These are phyloP conservation scores for Willaertia magna DNA, from an alignment of 208 protist genomes.

Conservation along the genomic window DNA sequence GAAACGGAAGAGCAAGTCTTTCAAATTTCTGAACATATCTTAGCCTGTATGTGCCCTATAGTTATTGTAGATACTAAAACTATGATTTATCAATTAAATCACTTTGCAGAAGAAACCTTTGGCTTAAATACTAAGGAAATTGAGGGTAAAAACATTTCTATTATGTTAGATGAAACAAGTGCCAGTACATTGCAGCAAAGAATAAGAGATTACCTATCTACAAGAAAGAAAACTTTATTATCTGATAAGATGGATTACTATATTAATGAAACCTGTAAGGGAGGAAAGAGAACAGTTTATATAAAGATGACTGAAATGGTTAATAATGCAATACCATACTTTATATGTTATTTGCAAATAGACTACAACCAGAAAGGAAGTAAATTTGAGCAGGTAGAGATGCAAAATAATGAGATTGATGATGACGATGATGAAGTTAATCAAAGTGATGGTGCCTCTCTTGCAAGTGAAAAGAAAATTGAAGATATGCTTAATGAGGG, in stretches of 20 bases:
- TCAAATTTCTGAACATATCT: neutral
- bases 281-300: no score
- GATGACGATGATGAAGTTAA: neutral
- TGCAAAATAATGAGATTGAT: neutral
- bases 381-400: neutral
- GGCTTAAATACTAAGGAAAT: neutral
- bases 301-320: neutral
- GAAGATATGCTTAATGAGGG: neutral
- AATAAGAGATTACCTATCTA: neutral
- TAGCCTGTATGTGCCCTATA: neutral
- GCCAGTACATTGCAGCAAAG: neutral
- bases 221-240: neutral
- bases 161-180: neutral
- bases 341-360: neutral
- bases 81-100: neutral
- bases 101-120: neutral
- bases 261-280: neutral
- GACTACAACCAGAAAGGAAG: neutral
- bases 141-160: neutral
- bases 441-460: neutral
- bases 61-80: neutral
- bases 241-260: neutral
- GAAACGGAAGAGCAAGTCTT: neutral
- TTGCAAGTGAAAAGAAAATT: neutral
- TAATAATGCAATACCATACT: neutral